These are phyloP conservation scores for Microbotryum saponariae DNA, from an alignment of 1,284 basidiomycete species.

Conservation along the genomic window DNA sequence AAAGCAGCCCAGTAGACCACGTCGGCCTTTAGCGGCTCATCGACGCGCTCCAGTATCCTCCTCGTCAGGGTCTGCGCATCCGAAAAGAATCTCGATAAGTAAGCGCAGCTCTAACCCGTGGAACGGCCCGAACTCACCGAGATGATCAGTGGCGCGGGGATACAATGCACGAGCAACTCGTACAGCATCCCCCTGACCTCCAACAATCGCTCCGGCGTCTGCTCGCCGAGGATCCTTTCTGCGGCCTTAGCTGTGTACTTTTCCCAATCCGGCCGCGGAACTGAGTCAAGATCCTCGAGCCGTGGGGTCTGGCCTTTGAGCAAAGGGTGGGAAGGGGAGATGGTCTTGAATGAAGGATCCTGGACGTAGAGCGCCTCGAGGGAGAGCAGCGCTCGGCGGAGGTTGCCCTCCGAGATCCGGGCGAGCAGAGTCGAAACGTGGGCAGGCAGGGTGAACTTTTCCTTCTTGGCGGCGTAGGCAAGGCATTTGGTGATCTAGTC, in stretches of 20 bases:
- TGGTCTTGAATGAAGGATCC: constrained; percentile 34
- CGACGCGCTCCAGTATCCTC: constrained; percentile 73
- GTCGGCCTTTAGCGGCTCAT: constrained; percentile 78
- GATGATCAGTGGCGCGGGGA: constrained; percentile 84
- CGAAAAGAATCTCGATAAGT: constrained; percentile 10
- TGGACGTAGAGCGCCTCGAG: constrained; percentile 96
- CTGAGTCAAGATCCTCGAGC: constrained; percentile 61
- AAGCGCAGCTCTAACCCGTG: not conserved
- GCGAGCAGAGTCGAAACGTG: constrained; percentile 67
- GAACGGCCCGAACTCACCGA: constrained; percentile 52
- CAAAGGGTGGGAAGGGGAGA: constrained; percentile 28
- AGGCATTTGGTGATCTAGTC: constrained; percentile 72
- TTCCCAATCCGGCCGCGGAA: constrained; percentile 95
- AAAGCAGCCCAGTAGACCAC: constrained; percentile 95
- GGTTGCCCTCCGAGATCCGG: constrained; percentile 75
- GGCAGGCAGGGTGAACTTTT: constrained; percentile 70
- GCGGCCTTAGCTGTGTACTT: constrained; percentile 91
- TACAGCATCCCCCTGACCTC: constrained; percentile 89
- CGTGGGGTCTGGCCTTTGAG: constrained; percentile 45
- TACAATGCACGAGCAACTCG: constrained; percentile 92
- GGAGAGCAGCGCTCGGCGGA: constrained; percentile 88
- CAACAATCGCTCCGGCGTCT: constrained; percentile 82
- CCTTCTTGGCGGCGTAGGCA: constrained; percentile 69
- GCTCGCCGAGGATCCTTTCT: constrained; percentile 86
- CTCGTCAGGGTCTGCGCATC: constrained; percentile 72